Conservation (phyloP, 306 rosid species). For the Ziziphus jujuba region DNA sequence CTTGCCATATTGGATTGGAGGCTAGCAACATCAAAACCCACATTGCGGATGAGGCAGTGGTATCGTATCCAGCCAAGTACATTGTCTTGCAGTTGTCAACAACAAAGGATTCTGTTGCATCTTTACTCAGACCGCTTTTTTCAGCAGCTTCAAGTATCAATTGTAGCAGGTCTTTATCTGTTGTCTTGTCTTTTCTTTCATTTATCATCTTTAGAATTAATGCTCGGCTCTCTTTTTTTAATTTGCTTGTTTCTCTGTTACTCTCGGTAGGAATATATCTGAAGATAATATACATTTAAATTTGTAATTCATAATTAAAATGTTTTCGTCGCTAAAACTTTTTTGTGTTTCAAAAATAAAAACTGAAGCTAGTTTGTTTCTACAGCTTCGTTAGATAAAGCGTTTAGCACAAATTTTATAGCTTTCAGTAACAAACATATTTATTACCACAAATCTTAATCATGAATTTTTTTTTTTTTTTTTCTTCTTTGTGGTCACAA, state of each 20-base stretch:
- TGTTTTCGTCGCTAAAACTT: no score
- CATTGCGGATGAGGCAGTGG: conserved; percentile 14
- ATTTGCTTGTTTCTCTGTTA: conserved; percentile 38
- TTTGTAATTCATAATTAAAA: no score
- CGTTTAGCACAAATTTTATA: no score
- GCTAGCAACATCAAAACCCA: conserved; percentile 36
- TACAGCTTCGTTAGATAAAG: no score
- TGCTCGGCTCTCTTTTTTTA: conserved; percentile 40
- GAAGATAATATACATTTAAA: not conserved
- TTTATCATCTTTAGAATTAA: conserved; percentile 23
- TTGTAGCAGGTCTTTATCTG: conserved; percentile 53
- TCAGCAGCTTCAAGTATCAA: conserved; percentile 60
- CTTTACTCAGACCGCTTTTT: conserved; percentile 18
- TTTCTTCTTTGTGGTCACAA: no score
- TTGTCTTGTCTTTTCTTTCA: not conserved
- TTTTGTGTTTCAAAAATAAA: no score
- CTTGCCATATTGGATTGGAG: conserved; percentile 31
- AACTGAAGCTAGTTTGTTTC: no score
- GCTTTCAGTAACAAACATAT: no score
- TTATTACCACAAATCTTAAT: no score
- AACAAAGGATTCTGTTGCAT: conserved; percentile 36
- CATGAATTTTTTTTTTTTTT: no score
- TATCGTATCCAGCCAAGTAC: conserved; percentile 30
- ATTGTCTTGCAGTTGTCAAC: conserved; percentile 35
- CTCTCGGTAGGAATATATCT: conserved; percentile 48